Percentiles rank a stretch among this genome's conserved stretches.
phyloP scores from a whole-genome alignment of 2,329 filamentous ascomycete species.

The Macrophomina tecta region DNA sequence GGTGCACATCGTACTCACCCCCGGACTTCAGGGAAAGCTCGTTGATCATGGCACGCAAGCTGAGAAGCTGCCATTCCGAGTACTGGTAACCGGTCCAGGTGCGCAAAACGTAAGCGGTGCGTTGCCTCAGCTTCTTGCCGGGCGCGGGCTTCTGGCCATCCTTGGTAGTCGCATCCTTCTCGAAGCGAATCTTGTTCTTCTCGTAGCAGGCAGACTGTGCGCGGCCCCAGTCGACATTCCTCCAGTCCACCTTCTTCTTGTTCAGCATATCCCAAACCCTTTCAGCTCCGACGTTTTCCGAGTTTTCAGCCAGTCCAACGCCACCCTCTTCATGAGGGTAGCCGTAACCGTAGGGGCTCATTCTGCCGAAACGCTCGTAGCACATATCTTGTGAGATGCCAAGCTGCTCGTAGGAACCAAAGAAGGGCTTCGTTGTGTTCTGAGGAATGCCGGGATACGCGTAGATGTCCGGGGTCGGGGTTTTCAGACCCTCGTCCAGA shows the following conservation, averaged over 20 bases:
- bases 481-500: conserved; percentile 61
- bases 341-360: conserved; percentile 58
- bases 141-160: conserved; percentile 34
- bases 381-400: conserved; percentile 56
- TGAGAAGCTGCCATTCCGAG: conserved; percentile 78
- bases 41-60: conserved; percentile 81
- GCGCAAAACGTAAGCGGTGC: conserved; percentile 84
- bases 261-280: conserved; percentile 64
- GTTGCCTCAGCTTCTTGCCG: conserved; percentile 53
- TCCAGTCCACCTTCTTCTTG: conserved; percentile 57
- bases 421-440: conserved; percentile 55
- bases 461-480: conserved; percentile 66
- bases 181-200: conserved; percentile 57
- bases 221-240: conserved; percentile 55
- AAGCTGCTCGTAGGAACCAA: conserved; percentile 56
- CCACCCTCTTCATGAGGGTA: conserved; percentile 53
- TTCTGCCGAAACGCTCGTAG: conserved; percentile 58
- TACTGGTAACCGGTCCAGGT: conserved; percentile 84
- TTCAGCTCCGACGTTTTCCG: conserved; percentile 52
- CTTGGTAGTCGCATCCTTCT: conserved; percentile 38
- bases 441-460: conserved; percentile 64
- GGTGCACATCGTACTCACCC: conserved; percentile 84
- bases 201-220: conserved; percentile 56
- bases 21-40: conserved; percentile 82
- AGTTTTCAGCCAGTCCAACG: conserved; percentile 55